Conservation (phyloP, 345 rosid species). For the Brassica rapa region DNA sequence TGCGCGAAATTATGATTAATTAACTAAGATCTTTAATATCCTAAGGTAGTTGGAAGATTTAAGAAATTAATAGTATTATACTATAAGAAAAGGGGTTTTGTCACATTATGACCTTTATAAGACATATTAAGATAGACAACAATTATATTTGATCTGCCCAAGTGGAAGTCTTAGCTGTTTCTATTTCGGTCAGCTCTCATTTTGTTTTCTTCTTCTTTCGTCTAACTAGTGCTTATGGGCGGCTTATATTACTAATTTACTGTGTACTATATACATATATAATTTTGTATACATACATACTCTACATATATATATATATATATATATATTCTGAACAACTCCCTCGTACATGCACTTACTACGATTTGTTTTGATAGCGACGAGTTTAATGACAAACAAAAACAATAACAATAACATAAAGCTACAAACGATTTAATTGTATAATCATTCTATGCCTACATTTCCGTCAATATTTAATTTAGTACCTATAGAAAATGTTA, state of each 20-base stretch:
- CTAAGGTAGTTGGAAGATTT: slow-evolving; percentile 30
- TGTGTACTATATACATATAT: neutral
- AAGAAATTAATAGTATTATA: neutral
- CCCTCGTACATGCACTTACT: slow-evolving; percentile 21
- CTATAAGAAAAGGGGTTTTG: slow-evolving; percentile 31
- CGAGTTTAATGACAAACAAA: neutral
- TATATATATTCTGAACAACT: neutral
- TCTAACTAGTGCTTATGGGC: slow-evolving; percentile 34
- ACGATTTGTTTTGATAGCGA: neutral
- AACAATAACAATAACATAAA: neutral
- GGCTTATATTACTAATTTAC: slow-evolving; percentile 34
- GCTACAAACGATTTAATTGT: neutral
- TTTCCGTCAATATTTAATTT: neutral
- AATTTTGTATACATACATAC: neutral
- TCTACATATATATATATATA: neutral
- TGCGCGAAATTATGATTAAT: slow-evolving; percentile 17
- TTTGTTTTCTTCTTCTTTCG: slow-evolving; percentile 7
- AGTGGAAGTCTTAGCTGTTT: slow-evolving; percentile 45
- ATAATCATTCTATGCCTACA: neutral
- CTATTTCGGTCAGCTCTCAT: slow-evolving; percentile 10
- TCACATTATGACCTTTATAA: slow-evolving; percentile 31
- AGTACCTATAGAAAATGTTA: neutral
- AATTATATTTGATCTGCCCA: slow-evolving; percentile 32
- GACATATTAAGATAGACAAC: slow-evolving; percentile 44
- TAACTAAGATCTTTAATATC: slow-evolving; percentile 1